Percentiles rank a stretch among this genome's conserved stretches.
These are phyloP conservation scores for Anthostomella pinea DNA, from an alignment of 2,329 filamentous ascomycete genomes.

Conservation along the genomic window DNA sequence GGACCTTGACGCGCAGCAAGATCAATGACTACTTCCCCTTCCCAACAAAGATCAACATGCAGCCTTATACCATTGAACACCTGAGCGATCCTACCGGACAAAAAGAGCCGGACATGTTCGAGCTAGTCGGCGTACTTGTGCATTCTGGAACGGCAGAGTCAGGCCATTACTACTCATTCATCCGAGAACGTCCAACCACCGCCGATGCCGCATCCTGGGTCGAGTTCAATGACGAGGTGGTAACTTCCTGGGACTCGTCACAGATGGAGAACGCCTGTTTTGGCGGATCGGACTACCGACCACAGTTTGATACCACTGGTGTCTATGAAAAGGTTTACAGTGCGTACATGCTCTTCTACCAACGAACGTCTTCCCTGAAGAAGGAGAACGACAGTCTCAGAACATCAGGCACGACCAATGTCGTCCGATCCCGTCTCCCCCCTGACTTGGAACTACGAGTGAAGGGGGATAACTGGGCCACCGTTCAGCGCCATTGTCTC, in stretches of 20 bases:
- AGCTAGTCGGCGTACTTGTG: conserved; percentile 91
- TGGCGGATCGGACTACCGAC: conserved; percentile 63
- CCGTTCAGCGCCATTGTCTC: conserved; percentile 75
- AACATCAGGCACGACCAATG: conserved; percentile 32
- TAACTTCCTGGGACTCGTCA: conserved; percentile 70
- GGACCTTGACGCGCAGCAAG: conserved; percentile 77
- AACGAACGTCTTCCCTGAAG: conserved; percentile 67
- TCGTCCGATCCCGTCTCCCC: conserved; percentile 46
- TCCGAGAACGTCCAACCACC: conserved; percentile 69
- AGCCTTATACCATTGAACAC: conserved; percentile 83
- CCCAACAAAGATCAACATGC: conserved; percentile 78
- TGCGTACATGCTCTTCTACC: conserved; percentile 98
- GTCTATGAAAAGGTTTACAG: conserved; percentile 71
- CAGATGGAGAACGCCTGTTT: conserved; percentile 76
- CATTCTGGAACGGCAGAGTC: conserved; percentile 91
- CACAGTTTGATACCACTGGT: conserved; percentile 45
- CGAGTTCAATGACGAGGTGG: conserved; percentile 91
- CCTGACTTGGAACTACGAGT: conserved; percentile 57
- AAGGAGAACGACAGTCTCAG: conserved; percentile 48
- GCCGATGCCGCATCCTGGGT: conserved; percentile 62
- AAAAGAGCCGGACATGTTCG: conserved; percentile 71
- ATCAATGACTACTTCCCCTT: conserved; percentile 96
- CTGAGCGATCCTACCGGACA: conserved; percentile 61
- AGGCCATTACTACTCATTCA: conserved; percentile 96
- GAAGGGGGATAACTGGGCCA: conserved; percentile 66